phyloP scores from a whole-genome alignment of 208 protist genomes.

The Wallacemonas collosoma region DNA sequence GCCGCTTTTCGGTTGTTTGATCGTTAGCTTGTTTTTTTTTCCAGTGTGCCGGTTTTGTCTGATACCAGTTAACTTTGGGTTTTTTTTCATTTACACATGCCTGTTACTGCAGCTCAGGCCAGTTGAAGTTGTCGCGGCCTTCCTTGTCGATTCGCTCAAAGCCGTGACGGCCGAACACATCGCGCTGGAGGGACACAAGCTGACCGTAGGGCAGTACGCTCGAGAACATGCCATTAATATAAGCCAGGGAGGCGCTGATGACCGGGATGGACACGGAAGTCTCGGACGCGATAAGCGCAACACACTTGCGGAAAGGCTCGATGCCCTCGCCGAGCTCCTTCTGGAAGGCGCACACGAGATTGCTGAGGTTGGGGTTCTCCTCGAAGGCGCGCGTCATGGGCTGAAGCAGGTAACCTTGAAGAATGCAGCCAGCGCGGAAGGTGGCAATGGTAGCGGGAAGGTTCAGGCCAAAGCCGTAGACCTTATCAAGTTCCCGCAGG shows the following conservation, averaged over 20 bases:
- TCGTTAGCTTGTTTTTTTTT: too few relatives aligned
- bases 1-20: too few relatives aligned
- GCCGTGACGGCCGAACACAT: slow-evolving; percentile 91
- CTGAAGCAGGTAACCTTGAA: slow-evolving; percentile 84
- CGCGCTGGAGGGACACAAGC: slow-evolving; percentile 91
- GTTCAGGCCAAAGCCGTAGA: slow-evolving; percentile 87
- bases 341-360: slow-evolving; percentile 86
- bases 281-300: slow-evolving; percentile 49
- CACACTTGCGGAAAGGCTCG: slow-evolving; percentile 64
- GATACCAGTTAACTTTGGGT: too few relatives aligned
- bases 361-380: slow-evolving; percentile 81
- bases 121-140: slow-evolving; percentile 75
- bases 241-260: slow-evolving; percentile 70
- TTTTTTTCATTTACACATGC: neutral
- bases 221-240: slow-evolving; percentile 89
- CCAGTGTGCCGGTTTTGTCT: too few relatives aligned
- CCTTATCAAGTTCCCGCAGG: slow-evolving; percentile 88
- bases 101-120: slow-evolving; percentile 82
- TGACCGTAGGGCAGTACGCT: slow-evolving; percentile 79
- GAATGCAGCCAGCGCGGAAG: slow-evolving; percentile 91
- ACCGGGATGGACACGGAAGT: slow-evolving; percentile 77
- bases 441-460: slow-evolving; percentile 90
- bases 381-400: slow-evolving; percentile 92
- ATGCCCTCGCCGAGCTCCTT: slow-evolving; percentile 79
- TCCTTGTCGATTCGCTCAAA: slow-evolving; percentile 88